Evolutionary conservation across 202 grass and related monocot genomes (phyloP).

Genomic region (Bolboschoenoplectus hybrid): DNA sequence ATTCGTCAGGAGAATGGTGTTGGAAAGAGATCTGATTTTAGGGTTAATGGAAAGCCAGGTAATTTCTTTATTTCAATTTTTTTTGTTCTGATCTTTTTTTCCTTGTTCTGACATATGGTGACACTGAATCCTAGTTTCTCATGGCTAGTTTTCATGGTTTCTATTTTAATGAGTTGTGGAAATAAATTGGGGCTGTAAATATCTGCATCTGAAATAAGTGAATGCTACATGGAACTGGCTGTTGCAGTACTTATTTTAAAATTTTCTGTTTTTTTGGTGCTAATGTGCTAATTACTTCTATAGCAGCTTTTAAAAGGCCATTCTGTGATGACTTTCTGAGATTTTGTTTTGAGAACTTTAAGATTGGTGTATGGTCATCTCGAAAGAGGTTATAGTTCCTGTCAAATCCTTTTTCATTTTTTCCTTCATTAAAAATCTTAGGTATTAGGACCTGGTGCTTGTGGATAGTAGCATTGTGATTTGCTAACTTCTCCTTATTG

Average conservation of each 20-base stretch:
- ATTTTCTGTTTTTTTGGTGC: slow-evolving; percentile 21
- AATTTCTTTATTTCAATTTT: slow-evolving; percentile 33
- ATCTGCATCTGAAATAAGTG: not conserved
- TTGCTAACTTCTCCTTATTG: not conserved
- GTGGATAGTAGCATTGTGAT: not conserved
- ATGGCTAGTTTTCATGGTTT: not conserved
- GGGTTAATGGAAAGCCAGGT: slow-evolving; percentile 69
- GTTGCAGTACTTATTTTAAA: not conserved
- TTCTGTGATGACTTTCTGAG: slow-evolving; percentile 80
- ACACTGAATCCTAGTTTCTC: not conserved
- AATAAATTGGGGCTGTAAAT: not conserved
- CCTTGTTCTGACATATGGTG: not conserved
- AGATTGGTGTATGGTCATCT: slow-evolving; percentile 89
- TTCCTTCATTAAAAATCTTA: not conserved
- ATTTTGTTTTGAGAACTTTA: slow-evolving; percentile 92
- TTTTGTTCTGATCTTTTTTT: slow-evolving; percentile 26
- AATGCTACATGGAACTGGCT: not conserved
- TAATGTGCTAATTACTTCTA: slow-evolving; percentile 48
- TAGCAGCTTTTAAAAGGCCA: slow-evolving; percentile 77
- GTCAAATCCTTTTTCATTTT: slow-evolving; percentile 11
- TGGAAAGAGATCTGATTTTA: slow-evolving; percentile 51
- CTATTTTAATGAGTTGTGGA: not conserved
- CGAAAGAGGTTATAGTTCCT: slow-evolving; percentile 62
- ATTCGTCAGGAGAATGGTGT: slow-evolving; percentile 50
- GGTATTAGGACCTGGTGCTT: not conserved